Conservation (phyloP, 1,139 yeast genomes). For the Entelexis paramagnoliae region DNA sequence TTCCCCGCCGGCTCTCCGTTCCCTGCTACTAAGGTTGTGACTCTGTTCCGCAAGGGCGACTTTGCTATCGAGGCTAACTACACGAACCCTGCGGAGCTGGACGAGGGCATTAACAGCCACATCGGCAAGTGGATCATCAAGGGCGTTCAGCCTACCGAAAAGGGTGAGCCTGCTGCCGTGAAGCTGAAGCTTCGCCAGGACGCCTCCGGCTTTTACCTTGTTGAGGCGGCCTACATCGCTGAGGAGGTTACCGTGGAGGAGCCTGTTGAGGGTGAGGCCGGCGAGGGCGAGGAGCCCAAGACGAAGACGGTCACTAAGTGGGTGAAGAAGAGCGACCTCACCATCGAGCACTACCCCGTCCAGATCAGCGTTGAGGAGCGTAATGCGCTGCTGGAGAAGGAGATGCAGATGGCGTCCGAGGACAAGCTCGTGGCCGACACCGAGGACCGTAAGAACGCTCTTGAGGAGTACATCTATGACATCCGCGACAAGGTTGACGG, state of each 20-base stretch:
- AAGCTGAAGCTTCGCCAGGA: constrained; percentile 94
- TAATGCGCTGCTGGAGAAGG: constrained; percentile 62
- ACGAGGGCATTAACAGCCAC: constrained; percentile 51
- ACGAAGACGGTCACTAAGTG: constrained; percentile 85
- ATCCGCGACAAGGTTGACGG: constrained; percentile 96
- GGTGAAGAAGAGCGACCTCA: constrained; percentile 80
- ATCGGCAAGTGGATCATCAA: constrained; percentile 79
- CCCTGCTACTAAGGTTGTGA: constrained; percentile 94
- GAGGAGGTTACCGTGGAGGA: constrained; percentile 88
- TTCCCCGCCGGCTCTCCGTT: constrained; percentile 87
- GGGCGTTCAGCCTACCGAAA: constrained; percentile 73
- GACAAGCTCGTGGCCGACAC: constrained; percentile 98
- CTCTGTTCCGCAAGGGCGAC: constrained; percentile 84
- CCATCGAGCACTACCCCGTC: constrained; percentile 48
- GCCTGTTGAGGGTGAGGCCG: constrained; percentile 50
- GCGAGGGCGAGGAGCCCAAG: constrained; percentile 63
- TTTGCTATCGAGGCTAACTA: constrained; percentile 79
- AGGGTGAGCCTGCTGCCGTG: constrained; percentile 71
- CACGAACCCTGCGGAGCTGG: constrained; percentile 64
- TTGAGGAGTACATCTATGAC: constrained; percentile 96
- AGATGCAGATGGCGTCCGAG: constrained; percentile 70
- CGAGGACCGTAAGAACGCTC: constrained; percentile 95
- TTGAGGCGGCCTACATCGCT: constrained; percentile 90
- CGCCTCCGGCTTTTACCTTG: constrained; percentile 89
- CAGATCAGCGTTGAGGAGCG: constrained; percentile 54